Conservation (phyloP, 331 rosid species). For the Spiraea crenata region DNA sequence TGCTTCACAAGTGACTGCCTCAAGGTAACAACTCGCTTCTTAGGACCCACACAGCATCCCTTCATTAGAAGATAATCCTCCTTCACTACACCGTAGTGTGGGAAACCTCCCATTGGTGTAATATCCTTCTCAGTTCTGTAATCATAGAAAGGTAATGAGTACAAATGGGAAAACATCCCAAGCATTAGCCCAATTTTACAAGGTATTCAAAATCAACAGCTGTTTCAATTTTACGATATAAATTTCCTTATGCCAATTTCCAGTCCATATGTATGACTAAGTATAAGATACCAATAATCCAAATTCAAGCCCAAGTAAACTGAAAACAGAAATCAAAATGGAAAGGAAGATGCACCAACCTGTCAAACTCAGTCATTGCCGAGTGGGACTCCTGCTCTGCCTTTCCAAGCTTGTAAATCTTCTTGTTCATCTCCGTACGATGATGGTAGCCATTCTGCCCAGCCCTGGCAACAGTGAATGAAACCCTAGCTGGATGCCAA, state of each 20-base stretch:
- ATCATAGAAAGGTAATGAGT: not conserved
- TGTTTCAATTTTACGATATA: no score
- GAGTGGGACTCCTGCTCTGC: conserved; percentile 53
- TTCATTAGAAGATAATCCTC: conserved; percentile 60
- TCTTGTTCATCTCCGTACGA: conserved; percentile 52
- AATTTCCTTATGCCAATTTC: no score
- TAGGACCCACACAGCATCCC: conserved; percentile 71
- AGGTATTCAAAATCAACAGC: no score
- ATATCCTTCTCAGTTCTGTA: conserved; percentile 75
- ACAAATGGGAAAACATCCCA: not conserved
- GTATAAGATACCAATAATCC: no score
- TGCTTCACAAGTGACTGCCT: conserved; percentile 71
- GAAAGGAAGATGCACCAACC: conserved; percentile 19
- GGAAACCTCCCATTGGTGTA: conserved; percentile 83
- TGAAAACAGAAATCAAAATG: not conserved
- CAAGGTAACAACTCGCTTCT: conserved; percentile 66
- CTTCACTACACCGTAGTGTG: conserved; percentile 67
- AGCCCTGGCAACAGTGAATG: conserved; percentile 44
- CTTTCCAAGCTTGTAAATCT: conserved; percentile 70
- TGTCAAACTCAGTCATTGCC: conserved; percentile 73
- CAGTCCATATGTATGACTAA: no score
- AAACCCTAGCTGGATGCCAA: conserved; percentile 51
- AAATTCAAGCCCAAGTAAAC: not conserved
- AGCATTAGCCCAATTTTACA: not conserved
- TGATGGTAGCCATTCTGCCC: conserved; percentile 52